phyloP scores from a whole-genome alignment of 345 rosid species.

The Dimocarpus longan region DNA sequence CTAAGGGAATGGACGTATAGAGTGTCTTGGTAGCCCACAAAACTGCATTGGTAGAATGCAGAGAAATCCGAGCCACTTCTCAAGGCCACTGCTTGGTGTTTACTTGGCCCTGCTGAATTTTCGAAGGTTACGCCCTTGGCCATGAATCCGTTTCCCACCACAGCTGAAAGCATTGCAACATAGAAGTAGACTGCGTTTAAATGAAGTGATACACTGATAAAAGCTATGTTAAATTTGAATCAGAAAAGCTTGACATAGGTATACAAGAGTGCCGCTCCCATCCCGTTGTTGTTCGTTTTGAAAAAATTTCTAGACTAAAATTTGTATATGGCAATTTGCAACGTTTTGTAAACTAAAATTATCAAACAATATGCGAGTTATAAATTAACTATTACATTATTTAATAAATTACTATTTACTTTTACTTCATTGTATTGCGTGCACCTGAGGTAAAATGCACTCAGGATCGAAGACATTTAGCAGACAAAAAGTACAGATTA shows the following conservation, averaged over 20 bases:
- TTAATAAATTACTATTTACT: no score
- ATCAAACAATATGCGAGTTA: no score
- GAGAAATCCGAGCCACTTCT: constrained; percentile 71
- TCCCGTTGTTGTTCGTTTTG: no score
- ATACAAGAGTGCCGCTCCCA: no score
- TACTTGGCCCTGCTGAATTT: constrained; percentile 75
- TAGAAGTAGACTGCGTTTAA: not conserved
- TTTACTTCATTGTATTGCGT: no score
- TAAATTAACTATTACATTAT: no score
- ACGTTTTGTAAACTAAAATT: no score
- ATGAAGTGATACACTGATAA: not conserved
- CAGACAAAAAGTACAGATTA: not conserved
- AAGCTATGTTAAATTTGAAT: not conserved
- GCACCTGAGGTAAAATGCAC: no score
- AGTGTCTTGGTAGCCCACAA: constrained; percentile 78
- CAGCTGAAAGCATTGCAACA: constrained; percentile 45
- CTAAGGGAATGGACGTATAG: constrained; percentile 66
- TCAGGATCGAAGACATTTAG: no score
- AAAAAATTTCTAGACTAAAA: no score
- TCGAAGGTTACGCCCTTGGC: constrained; percentile 77
- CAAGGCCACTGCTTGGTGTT: constrained; percentile 89
- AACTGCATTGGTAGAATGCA: constrained; percentile 71
- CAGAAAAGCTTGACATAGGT: not conserved
- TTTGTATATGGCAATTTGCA: no score
- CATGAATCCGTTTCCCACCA: constrained; percentile 66